phyloP scores from a whole-genome alignment of 306 rosid species.

The Castanea sativa region DNA sequence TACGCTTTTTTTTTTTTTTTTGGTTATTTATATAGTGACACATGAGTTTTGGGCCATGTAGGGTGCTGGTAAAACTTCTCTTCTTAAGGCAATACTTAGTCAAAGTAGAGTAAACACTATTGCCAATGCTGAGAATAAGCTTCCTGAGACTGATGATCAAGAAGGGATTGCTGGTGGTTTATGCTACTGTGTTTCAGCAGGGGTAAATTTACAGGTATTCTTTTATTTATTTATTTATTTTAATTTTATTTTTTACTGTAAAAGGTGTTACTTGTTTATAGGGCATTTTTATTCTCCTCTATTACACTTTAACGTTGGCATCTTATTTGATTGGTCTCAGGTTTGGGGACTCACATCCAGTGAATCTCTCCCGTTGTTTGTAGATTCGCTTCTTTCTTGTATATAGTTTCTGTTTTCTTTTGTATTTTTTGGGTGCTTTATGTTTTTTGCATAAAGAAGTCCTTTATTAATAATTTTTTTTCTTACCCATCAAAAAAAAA shows the following conservation, averaged over 20 bases:
- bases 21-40: slow-evolving; percentile 11
- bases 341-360: too few relatives aligned
- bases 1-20: not conserved
- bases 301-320: not conserved
- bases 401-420: too few relatives aligned
- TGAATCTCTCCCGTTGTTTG: too few relatives aligned
- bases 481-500: too few relatives aligned
- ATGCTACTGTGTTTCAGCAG: slow-evolving; percentile 73
- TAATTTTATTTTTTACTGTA: not conserved
- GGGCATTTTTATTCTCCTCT: not conserved
- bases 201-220: slow-evolving; percentile 85
- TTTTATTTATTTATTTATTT: not conserved
- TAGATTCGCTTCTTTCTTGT: too few relatives aligned
- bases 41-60: slow-evolving; percentile 36
- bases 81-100: slow-evolving; percentile 75
- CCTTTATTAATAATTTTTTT: too few relatives aligned
- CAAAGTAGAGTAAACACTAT: slow-evolving; percentile 52
- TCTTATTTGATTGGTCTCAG: not conserved
- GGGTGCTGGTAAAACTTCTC: slow-evolving; percentile 97
- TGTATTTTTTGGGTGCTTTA: too few relatives aligned
- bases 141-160: slow-evolving; percentile 56
- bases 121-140: slow-evolving; percentile 47
- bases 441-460: too few relatives aligned
- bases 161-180: slow-evolving; percentile 81
- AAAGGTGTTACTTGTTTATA: not conserved